A percentile compares a stretch with the other conserved stretches of the same genome.
phyloP scores from a whole-genome alignment of 2,329 filamentous ascomycete species.

The Neopestalotiopsis rosae region DNA sequence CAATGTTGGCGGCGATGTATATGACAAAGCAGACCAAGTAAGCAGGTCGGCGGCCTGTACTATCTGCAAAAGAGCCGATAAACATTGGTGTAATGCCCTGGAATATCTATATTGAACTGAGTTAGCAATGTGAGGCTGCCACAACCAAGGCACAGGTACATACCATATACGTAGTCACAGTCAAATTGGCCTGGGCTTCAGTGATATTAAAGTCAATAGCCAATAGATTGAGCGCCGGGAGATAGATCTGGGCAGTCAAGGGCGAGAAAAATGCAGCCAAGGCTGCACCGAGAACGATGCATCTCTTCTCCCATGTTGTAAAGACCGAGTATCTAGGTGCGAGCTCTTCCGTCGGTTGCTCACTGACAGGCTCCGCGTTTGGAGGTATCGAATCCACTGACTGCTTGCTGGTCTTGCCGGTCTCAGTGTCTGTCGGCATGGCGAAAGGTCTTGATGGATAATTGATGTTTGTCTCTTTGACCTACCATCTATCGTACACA shows the following conservation, averaged over 20 bases:
- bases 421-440: not conserved
- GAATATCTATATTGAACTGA: slow-evolving; percentile 22
- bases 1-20: slow-evolving; percentile 52
- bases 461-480: not conserved
- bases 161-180: slow-evolving; percentile 41
- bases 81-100: slow-evolving; percentile 57
- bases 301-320: slow-evolving; percentile 34
- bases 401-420: not conserved
- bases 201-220: slow-evolving; percentile 45
- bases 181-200: slow-evolving; percentile 39
- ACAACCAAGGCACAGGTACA: not conserved
- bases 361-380: slow-evolving; percentile 16
- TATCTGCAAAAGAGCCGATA: slow-evolving; percentile 55
- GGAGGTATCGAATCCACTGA: not conserved
- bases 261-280: slow-evolving; percentile 39
- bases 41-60: slow-evolving; percentile 49
- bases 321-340: slow-evolving; percentile 27
- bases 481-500: not conserved
- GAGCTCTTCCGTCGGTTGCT: slow-evolving; percentile 8
- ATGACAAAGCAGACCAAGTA: slow-evolving; percentile 53
- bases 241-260: slow-evolving; percentile 46
- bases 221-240: slow-evolving; percentile 47
- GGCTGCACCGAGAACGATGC: slow-evolving; percentile 35
- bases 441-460: not conserved
- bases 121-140: not conserved